Conservation (phyloP, 371 early-diverging fungal genomes). For the Paraphysoderma sedebokerense region DNA sequence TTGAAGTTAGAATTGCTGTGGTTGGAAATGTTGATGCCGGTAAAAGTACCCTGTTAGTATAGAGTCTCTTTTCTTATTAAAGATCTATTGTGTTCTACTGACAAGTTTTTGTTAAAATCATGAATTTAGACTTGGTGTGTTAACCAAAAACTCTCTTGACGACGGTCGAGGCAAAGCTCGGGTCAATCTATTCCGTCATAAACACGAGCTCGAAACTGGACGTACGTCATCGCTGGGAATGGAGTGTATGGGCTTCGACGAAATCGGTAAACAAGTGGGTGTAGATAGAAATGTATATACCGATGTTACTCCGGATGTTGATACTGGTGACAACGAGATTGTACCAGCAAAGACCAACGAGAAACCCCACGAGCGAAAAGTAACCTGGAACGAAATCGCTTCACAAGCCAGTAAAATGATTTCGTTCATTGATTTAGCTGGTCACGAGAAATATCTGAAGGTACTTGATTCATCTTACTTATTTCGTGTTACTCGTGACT, state of each 20-base stretch:
- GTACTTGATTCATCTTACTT: conserved; percentile 4
- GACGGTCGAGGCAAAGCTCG: conserved; percentile 88
- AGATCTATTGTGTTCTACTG: no score
- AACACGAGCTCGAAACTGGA: conserved; percentile 84
- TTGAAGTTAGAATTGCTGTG: conserved; percentile 76
- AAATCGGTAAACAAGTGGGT: conserved; percentile 9
- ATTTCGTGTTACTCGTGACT: no score
- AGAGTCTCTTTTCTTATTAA: no score
- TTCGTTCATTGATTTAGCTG: conserved; percentile 76
- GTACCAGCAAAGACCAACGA: neutral
- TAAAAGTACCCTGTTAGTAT: conserved; percentile 67
- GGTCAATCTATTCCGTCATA: conserved; percentile 71
- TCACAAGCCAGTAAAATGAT: conserved; percentile 55
- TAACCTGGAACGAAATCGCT: conserved; percentile 72
- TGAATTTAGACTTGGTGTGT: conserved; percentile 77
- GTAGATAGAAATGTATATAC: neutral
- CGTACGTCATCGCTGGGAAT: conserved; percentile 79
- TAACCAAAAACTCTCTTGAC: conserved; percentile 75
- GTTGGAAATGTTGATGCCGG: conserved; percentile 62
- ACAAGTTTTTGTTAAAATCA: no score
- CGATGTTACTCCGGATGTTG: neutral
- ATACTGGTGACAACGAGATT: neutral
- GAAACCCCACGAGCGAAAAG: conserved; percentile 25
- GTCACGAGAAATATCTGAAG: conserved; percentile 84
- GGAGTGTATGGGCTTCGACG: conserved; percentile 77